These are phyloP conservation scores for Harringtonia aguacate DNA, from an alignment of 2,329 filamentous ascomycete genomes.

Conservation along the genomic window DNA sequence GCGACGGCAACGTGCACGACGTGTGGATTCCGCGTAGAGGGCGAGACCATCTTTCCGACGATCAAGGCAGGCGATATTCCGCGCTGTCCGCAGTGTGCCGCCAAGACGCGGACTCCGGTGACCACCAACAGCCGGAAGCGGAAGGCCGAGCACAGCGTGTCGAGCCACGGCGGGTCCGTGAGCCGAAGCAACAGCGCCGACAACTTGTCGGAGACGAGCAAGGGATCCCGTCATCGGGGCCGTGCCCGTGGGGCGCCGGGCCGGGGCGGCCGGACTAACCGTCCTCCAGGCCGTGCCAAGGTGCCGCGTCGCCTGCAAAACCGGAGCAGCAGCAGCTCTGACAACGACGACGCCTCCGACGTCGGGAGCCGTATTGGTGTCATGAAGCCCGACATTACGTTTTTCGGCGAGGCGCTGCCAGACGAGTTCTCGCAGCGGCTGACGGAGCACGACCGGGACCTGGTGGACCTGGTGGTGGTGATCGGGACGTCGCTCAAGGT, in stretches of 20 bases:
- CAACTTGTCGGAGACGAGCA: neutral
- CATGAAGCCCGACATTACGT: conserved; percentile 97
- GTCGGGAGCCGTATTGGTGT: conserved; percentile 57
- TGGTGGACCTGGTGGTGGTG: conserved; percentile 82
- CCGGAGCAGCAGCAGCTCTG: conserved; percentile 30
- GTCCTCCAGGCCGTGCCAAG: conserved; percentile 19
- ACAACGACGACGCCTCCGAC: conserved; percentile 39
- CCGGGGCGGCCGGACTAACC: neutral
- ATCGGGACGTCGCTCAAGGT: conserved; percentile 96
- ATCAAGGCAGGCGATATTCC: conserved; percentile 69
- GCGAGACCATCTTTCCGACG: conserved; percentile 68
- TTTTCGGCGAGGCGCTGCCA: conserved; percentile 88
- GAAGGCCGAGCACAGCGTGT: neutral
- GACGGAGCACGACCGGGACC: conserved; percentile 67
- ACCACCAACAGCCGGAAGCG: conserved; percentile 13
- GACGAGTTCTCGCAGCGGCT: conserved; percentile 73
- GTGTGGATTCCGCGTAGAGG: conserved; percentile 63
- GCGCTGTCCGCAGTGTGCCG: conserved; percentile 61
- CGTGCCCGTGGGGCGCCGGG: no score
- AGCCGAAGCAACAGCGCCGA: conserved; percentile 9
- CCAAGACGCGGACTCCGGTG: conserved; percentile 18
- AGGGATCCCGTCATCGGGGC: no score
- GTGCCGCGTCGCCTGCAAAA: conserved; percentile 27
- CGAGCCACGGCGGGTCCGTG: neutral
- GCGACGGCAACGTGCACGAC: conserved; percentile 82